Base-by-base conservation (phyloP, 2,329 filamentous ascomycete species). In the Coniella lustricola region DNA sequence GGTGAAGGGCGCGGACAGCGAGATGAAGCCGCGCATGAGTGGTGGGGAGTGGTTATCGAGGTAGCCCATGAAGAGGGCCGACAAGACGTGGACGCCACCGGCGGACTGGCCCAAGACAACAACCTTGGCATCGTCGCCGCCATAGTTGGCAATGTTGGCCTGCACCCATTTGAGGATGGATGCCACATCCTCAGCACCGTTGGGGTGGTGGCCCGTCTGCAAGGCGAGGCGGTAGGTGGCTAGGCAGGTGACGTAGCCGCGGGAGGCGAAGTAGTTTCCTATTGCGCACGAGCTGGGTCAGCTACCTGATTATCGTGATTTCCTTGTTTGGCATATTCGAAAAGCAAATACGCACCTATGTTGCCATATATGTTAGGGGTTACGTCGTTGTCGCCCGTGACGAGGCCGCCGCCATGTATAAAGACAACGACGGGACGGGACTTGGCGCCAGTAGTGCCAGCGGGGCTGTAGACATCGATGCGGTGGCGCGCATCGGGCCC, bases 201-300 rank as follows among this genome's bases (percentile, higher is more conserved):
- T 38, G 8, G 54, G 55, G 46, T 50, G 52, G 39, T 51, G 50
- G 8, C 54, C 55, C 1, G 51, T 55, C 31, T 54, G 50, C 17
- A 56, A 32, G 2, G 50, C 50, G 17, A 56, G 47, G 38, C 54
- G 51, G 38, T 62, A 59, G 9, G 51, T 62, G 32, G 52, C 44
- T 1, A 55, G 55, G 49, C 56, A 57, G 40, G 59, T 59, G 51
- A 60, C 52, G 46, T 49, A 55, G 38, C 46, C 56, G 49, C 60
- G 56, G 18, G 49, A 58, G 41, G 50, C 50, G n/a, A 58, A 58
- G 42, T 50, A 55, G 2, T 56, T 58, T 9, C 60, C 57, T 55
- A 53, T 38, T 31, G 12, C 21, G 35, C 16, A 16, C 18, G 18
- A 33, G 44, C 8, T 43, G 34, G n/a, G n/a, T 20, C 10, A 13